Conservation (phyloP, 1,284 basidiomycete genomes). For the Puccinia triticina region DNA sequence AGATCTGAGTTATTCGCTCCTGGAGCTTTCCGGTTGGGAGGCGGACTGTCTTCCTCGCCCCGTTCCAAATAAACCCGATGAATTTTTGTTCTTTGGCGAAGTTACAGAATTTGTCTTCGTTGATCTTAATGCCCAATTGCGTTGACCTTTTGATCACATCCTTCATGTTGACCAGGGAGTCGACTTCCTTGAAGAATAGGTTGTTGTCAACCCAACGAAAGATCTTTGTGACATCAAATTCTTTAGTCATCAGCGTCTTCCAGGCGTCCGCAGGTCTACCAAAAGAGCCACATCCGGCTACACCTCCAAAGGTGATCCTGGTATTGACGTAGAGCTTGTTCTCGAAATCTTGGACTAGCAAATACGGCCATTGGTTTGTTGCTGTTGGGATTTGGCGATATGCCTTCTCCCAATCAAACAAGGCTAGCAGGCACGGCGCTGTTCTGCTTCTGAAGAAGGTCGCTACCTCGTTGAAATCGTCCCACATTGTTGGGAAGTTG, state of each 20-base stretch:
- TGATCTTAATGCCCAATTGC: too few species aligned
- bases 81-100: too few species aligned
- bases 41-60: too few species aligned
- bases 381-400: too few species aligned
- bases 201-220: too few species aligned
- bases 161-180: too few species aligned
- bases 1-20: not conserved
- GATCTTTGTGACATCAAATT: not conserved
- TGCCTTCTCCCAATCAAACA: too few species aligned
- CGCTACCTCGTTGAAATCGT: not conserved
- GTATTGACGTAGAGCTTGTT: not conserved
- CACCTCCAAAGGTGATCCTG: not conserved
- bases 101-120: too few species aligned
- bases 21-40: not conserved
- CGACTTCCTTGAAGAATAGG: too few species aligned
- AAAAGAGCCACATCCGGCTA: slow-evolving; percentile 18
- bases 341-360: not conserved
- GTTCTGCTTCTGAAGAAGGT: not conserved
- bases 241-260: not conserved
- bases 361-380: too few species aligned
- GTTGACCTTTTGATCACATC: too few species aligned
- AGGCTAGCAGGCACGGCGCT: not conserved
- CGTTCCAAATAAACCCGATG: too few species aligned
- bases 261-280: not conserved
- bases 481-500: slow-evolving; percentile 3